phyloP scores from a whole-genome alignment of 192 early-diverging fungal species.

The Geranomyces variabilis region DNA sequence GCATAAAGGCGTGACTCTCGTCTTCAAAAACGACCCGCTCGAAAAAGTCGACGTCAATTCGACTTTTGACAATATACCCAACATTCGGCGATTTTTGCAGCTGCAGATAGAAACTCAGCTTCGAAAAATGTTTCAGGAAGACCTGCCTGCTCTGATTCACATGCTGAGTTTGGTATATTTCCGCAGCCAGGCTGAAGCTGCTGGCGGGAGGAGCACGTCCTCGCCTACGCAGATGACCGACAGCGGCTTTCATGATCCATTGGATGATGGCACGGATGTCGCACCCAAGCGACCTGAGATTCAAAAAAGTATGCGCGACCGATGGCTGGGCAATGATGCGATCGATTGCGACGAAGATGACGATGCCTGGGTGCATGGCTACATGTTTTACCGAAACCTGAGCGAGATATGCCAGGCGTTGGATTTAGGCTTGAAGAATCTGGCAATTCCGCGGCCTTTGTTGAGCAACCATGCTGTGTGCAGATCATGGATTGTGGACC shows the following conservation, averaged over 20 bases:
- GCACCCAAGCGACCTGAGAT: not conserved
- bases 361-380: constrained; percentile 37
- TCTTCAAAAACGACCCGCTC: constrained; percentile 96
- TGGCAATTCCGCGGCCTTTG: constrained; percentile 6
- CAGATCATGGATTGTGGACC: constrained; percentile 21
- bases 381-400: constrained; percentile 46
- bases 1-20: constrained; percentile 90
- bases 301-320: constrained; percentile 43
- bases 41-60: constrained; percentile 92
- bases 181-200: constrained; percentile 9
- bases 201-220: not conserved
- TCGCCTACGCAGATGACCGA: not conserved
- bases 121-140: constrained; percentile 88
- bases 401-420: constrained; percentile 4
- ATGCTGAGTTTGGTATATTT: constrained; percentile 76
- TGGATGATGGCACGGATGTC: not conserved
- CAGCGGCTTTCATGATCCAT: constrained; percentile 23
- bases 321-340: constrained; percentile 54
- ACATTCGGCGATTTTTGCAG: constrained; percentile 86
- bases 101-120: constrained; percentile 87
- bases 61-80: constrained; percentile 94
- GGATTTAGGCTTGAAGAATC: constrained; percentile 24
- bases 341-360: constrained; percentile 35
- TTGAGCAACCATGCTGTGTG: constrained; percentile 17
- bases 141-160: constrained; percentile 92